Evolutionary conservation across 2,329 filamentous ascomycete species (phyloP).

Genomic region (Aspergillus ibericus): DNA sequence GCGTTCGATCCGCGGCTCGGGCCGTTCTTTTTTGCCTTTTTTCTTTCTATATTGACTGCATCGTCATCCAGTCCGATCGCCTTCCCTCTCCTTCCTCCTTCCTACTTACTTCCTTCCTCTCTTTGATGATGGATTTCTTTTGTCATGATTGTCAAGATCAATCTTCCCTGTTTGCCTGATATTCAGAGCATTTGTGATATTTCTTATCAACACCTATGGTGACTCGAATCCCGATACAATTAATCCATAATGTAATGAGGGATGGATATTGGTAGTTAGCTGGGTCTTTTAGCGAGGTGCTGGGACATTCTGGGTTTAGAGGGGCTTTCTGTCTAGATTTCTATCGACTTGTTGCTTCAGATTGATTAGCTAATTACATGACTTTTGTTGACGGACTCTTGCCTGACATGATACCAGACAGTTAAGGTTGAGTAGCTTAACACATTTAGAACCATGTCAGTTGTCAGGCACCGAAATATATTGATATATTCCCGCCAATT

Average conservation of each 20-base stretch:
- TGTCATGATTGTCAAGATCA: not conserved
- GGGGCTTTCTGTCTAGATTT: not conserved
- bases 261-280: not conserved
- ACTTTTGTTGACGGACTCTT: too few relatives aligned
- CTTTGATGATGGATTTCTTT: not conserved
- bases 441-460: too few relatives aligned
- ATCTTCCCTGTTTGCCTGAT: not conserved
- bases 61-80: too few relatives aligned
- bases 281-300: not conserved
- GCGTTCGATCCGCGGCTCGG: slow-evolving; percentile 25
- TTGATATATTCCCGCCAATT: too few relatives aligned
- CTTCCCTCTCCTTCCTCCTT: too few relatives aligned
- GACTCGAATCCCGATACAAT: too few relatives aligned
- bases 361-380: too few relatives aligned
- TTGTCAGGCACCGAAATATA: too few relatives aligned
- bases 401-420: too few relatives aligned
- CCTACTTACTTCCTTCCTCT: not conserved
- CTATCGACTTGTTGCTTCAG: not conserved
- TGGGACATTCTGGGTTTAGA: not conserved
- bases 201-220: too few relatives aligned
- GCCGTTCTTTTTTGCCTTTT: slow-evolving; percentile 3
- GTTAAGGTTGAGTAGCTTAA: too few relatives aligned
- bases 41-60: not conserved
- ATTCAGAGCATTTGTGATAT: not conserved
- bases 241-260: not conserved